These are phyloP conservation scores for Cyberlindnera mrakii DNA, from an alignment of 805 yeast genomes.

Conservation along the genomic window DNA sequence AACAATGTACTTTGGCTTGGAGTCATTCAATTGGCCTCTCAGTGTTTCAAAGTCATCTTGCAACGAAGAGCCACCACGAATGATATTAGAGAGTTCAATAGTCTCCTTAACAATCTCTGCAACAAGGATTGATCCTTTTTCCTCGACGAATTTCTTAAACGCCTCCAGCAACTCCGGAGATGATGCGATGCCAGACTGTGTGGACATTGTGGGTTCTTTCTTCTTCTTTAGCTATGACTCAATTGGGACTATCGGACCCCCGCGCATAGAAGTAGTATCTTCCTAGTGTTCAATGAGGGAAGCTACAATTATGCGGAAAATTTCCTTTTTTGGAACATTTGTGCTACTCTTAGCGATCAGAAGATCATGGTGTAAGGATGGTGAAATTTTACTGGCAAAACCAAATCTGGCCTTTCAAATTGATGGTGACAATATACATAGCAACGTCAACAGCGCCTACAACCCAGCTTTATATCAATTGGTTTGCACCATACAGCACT, in stretches of 20 bases:
- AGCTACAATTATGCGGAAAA: too few relatives aligned
- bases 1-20: constrained; percentile 46
- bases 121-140: constrained; percentile 29
- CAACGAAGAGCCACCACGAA: constrained; percentile 28
- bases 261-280: too few relatives aligned
- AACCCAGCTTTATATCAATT: too few relatives aligned
- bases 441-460: too few relatives aligned
- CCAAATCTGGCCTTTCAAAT: background rate
- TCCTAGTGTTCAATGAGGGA: too few relatives aligned
- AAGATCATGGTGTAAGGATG: constrained; percentile 1
- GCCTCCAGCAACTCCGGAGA: constrained; percentile 37
- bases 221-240: too few relatives aligned
- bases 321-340: too few relatives aligned
- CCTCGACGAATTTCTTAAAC: constrained; percentile 37
- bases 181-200: constrained; percentile 55
- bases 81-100: constrained; percentile 28
- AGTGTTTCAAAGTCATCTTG: constrained; percentile 30
- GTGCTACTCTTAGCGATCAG: too few relatives aligned
- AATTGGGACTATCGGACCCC: too few relatives aligned
- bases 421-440: background rate
- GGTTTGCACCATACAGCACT: too few relatives aligned
- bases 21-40: constrained; percentile 25
- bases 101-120: constrained; percentile 32
- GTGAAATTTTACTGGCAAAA: background rate
- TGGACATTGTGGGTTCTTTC: constrained; percentile 41